Conservation (phyloP, 1,284 basidiomycete genomes). For the Apiotrichum brassicae region DNA sequence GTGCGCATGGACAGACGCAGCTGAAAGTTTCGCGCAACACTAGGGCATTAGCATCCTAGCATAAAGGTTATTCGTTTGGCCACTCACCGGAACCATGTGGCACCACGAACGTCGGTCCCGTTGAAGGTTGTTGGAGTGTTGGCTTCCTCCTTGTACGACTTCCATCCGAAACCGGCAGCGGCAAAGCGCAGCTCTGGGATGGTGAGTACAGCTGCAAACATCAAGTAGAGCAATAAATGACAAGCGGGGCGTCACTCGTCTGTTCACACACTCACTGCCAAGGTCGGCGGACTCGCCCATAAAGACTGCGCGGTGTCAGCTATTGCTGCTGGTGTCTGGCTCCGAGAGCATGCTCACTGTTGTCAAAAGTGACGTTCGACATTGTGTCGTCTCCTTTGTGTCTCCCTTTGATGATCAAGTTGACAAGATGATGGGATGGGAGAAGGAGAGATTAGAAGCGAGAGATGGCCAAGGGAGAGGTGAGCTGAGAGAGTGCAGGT, state of each 20-base stretch:
- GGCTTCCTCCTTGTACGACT: slow-evolving; percentile 54
- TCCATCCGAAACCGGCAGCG: slow-evolving; percentile 86
- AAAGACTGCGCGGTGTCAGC: slow-evolving; percentile 51
- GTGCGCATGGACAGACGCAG: slow-evolving; percentile 64
- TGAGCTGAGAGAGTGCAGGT: no score
- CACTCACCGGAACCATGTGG: slow-evolving; percentile 65
- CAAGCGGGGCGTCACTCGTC: not conserved
- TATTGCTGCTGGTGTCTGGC: no score
- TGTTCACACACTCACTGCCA: slow-evolving; percentile 62
- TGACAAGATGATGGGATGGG: not conserved
- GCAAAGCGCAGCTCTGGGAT: slow-evolving; percentile 80
- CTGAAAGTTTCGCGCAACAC: slow-evolving; percentile 88
- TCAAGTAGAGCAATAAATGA: not conserved
- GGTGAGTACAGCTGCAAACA: not conserved
- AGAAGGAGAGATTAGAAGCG: not conserved
- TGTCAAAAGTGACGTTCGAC: slow-evolving; percentile 43
- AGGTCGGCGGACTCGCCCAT: slow-evolving; percentile 64
- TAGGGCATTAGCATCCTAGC: slow-evolving; percentile 23
- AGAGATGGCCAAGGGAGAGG: no score
- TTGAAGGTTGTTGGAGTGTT: slow-evolving; percentile 56
- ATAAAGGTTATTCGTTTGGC: not conserved
- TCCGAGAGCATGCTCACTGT: slow-evolving; percentile 20
- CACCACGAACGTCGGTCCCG: slow-evolving; percentile 73
- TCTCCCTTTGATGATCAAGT: not conserved
- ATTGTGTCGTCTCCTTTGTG: slow-evolving; percentile 14